Conservation (phyloP, 352 stramenopile species). For the Pythium dissimile region DNA sequence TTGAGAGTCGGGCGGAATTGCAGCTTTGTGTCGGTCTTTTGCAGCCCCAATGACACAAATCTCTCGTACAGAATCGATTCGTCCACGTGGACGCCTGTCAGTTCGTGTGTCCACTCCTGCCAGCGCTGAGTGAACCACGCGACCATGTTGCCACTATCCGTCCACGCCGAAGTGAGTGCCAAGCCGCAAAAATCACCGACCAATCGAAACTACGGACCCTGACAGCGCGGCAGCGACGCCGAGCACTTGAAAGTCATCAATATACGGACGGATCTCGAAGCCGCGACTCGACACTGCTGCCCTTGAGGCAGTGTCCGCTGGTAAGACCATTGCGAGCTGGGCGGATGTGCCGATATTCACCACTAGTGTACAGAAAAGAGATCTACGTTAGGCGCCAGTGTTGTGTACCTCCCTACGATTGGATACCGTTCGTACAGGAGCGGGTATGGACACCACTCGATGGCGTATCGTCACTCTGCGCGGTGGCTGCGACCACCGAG, state of each 20-base stretch:
- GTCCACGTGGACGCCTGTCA: slow-evolving; percentile 14
- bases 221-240: slow-evolving; percentile 74
- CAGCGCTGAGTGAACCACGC: slow-evolving; percentile 64
- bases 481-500: slow-evolving; percentile 56
- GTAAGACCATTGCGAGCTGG: slow-evolving; percentile 68
- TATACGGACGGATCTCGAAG: slow-evolving; percentile 76
- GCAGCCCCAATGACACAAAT: slow-evolving; percentile 51
- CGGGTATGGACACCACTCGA: neutral
- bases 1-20: slow-evolving; percentile 62
- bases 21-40: slow-evolving; percentile 47
- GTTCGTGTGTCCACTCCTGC: slow-evolving; percentile 47
- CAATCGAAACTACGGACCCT: slow-evolving; percentile 34
- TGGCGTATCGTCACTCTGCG: neutral
- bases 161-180: neutral
- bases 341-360: slow-evolving; percentile 83
- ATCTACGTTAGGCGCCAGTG: neutral
- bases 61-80: slow-evolving; percentile 41
- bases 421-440: no score
- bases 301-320: slow-evolving; percentile 16
- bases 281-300: slow-evolving; percentile 13
- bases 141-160: slow-evolving; percentile 59
- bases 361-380: slow-evolving; percentile 29
- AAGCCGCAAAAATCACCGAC: neutral
- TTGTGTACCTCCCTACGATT: neutral
- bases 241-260: slow-evolving; percentile 50